Percentiles rank a stretch among this genome's conserved stretches.
These are phyloP conservation scores for Cordyceps javanica DNA, from an alignment of 2,329 filamentous ascomycete species.

Conservation along the genomic window DNA sequence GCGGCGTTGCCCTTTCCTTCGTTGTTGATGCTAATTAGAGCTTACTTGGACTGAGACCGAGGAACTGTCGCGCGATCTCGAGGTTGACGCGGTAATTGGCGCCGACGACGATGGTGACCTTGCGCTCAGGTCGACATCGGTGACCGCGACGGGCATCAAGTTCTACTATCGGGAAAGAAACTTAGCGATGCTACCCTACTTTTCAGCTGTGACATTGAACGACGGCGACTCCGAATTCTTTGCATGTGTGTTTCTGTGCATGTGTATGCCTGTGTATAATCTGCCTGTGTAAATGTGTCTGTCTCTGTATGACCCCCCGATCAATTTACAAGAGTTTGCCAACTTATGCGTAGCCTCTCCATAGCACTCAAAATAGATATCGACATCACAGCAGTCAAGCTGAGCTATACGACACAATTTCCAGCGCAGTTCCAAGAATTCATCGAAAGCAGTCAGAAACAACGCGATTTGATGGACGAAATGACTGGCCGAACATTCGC, in stretches of 20 bases:
- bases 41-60: slow-evolving; percentile 22
- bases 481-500: too few species aligned
- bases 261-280: background rate
- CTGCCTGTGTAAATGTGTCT: too few species aligned
- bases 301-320: too few species aligned
- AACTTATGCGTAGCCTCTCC: too few species aligned
- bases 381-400: too few species aligned
- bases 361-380: too few species aligned
- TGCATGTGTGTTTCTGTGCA: background rate
- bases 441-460: too few species aligned
- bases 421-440: too few species aligned
- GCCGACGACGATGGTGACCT: slow-evolving; percentile 28
- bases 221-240: background rate
- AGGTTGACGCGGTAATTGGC: slow-evolving; percentile 30
- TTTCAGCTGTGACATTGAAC: background rate
- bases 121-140: slow-evolving; percentile 12
- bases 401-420: too few species aligned
- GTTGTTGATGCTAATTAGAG: slow-evolving; percentile 30
- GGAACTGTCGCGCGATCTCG: slow-evolving; percentile 28
- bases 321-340: too few species aligned
- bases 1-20: slow-evolving; percentile 23
- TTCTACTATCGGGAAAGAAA: slow-evolving; percentile 11
- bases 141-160: background rate
- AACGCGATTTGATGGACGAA: too few species aligned
- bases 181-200: slow-evolving; percentile 1